A percentile compares a stretch with the other conserved stretches of the same genome.
Evolutionary conservation across 192 early-diverging fungal genomes (phyloP).

Genomic region (Spizellomyces punctatus): DNA sequence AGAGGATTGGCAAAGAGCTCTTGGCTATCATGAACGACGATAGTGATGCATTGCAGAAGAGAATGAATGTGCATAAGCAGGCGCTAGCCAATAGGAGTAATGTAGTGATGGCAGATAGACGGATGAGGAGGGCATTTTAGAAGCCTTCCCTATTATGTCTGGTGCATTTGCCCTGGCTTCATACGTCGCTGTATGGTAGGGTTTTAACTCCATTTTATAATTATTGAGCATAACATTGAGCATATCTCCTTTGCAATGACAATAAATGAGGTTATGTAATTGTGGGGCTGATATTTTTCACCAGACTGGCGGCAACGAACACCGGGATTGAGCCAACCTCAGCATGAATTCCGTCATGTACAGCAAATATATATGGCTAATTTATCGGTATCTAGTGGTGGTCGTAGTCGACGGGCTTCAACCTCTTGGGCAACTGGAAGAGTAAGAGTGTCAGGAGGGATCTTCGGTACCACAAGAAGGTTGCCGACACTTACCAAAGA

Average conservation of each 20-base stretch:
- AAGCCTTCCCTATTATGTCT: not conserved
- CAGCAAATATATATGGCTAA: no score
- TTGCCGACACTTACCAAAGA: conserved; percentile 16
- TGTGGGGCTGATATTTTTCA: no score
- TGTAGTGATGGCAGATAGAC: conserved; percentile 41
- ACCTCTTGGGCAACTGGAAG: conserved; percentile 24
- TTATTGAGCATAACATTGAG: not conserved
- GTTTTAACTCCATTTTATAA: no score
- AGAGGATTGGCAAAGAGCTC: conserved; percentile 77
- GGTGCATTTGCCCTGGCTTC: no score
- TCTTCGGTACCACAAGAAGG: not conserved
- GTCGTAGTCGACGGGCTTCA: conserved; percentile 35
- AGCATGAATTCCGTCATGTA: no score
- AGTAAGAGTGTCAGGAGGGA: not conserved
- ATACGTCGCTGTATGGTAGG: no score
- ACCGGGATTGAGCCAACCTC: no score
- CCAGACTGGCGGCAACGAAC: no score
- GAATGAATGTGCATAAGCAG: conserved; percentile 74
- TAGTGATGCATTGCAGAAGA: conserved; percentile 71
- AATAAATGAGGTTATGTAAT: no score
- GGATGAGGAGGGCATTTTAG: conserved; percentile 17
- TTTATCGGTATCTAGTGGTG: conserved; percentile 23
- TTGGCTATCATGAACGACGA: conserved; percentile 77
- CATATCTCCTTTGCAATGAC: no score
- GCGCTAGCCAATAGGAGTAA: conserved; percentile 78